These are phyloP conservation scores for Exophiala sp. DNA, from an alignment of 2,329 filamentous ascomycete species.

Conservation along the genomic window DNA sequence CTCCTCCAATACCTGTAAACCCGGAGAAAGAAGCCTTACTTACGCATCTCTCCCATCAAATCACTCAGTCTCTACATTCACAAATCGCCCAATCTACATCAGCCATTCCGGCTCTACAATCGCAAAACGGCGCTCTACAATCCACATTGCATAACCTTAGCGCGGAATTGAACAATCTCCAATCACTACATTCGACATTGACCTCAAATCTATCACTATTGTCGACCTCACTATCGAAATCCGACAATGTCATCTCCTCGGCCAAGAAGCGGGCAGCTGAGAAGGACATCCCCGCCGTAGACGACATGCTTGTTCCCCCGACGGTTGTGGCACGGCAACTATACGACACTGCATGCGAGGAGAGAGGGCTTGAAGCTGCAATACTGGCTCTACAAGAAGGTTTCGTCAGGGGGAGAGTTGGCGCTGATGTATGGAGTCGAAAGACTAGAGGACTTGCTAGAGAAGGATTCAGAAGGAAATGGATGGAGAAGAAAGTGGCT, in stretches of 20 bases:
- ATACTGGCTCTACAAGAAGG: conserved; percentile 62
- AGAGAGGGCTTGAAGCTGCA: conserved; percentile 79
- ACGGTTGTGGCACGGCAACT: conserved; percentile 91
- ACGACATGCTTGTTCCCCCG: conserved; percentile 88
- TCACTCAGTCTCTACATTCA: conserved; percentile 66
- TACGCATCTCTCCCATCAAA: conserved; percentile 66
- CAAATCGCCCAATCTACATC: conserved; percentile 69
- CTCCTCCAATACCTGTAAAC: conserved; percentile 89
- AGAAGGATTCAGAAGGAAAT: conserved; percentile 48
- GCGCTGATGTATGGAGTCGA: conserved; percentile 45
- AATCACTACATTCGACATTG: conserved; percentile 67
- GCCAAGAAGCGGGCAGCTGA: conserved; percentile 59
- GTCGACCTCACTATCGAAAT: conserved; percentile 70
- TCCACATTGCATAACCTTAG: conserved; percentile 67
- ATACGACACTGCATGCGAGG: conserved; percentile 84
- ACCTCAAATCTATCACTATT: conserved; percentile 75
- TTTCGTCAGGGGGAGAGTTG: conserved; percentile 44
- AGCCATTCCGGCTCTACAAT: conserved; percentile 69
- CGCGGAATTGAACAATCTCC: conserved; percentile 68
- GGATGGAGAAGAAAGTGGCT: conserved; percentile 45
- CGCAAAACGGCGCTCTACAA: conserved; percentile 75
- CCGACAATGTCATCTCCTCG: conserved; percentile 71
- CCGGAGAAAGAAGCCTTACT: conserved; percentile 90
- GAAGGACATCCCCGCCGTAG: conserved; percentile 65
- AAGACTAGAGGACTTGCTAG: conserved; percentile 45